Evolutionary conservation across 352 stramenopile genomes (phyloP), one percentile per base, ranked within the genome.

Genomic region (Pelagophyceae sp.): DNA sequence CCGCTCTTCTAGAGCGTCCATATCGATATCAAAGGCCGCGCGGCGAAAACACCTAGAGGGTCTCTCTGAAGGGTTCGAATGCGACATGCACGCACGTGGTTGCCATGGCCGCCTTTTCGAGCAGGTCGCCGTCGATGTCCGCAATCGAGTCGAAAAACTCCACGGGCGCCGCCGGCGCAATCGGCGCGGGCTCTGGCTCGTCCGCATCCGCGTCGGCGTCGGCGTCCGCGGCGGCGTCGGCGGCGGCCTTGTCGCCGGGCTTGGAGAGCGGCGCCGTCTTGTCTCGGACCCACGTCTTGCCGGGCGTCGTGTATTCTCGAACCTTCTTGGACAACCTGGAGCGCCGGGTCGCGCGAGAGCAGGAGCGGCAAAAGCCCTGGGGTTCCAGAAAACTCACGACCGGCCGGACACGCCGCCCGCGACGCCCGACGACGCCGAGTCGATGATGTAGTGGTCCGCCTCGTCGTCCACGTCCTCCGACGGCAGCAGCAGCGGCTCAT

Each of bases 11-110:
- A 77, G 20, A 19, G 29, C 71, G n/a, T 64, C 71, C 40, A 79
- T 79, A 31, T 79, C 67, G 3, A 79, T 75, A 65, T 79, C 76
- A n/a, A 79, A 79, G 38, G 76, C 76, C 63, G 76, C 71, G 27
- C 40, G 40, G 29, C 76, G 63, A 27, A 74, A 74, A 37, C 61
- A 11, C 45, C 45, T 54, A 54, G 11, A 54, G 11, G 45, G 23
- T 54, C 11, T 23, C 45, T 54, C 45, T 11, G 45, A 54, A 54
- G 11, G 45, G 45, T 23, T 23, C 11, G 11, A 54, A 54, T 54
- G 45, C 11, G 45, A 54, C 45, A 23, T 23, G 11, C 11, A 54
- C 45, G 45, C 11, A 35, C 23, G 58, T 67, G 23, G 27, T 67
- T 27, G 23, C 31, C 58, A 15, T 11, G 23, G 58, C 58, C 15